Evolutionary conservation across 805 yeast genomes (phyloP).

Genomic region (Gaillardinia entomophila): DNA sequence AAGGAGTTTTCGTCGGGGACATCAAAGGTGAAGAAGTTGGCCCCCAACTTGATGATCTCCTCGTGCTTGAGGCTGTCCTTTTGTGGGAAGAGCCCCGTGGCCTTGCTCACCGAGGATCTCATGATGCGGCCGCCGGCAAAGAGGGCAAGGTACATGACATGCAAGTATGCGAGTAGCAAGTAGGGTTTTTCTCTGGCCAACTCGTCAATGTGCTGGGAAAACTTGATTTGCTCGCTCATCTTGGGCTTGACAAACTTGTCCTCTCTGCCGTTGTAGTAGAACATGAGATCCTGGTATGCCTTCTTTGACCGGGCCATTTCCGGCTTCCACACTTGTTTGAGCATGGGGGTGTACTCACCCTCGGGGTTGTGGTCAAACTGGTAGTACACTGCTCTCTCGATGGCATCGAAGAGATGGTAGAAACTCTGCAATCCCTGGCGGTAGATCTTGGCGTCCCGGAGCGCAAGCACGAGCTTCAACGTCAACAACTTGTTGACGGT

Average conservation of each 20-base stretch:
- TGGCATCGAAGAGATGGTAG: slow-evolving; percentile 62
- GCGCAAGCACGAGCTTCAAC: slow-evolving; percentile 65
- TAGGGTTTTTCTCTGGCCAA: slow-evolving; percentile 60
- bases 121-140: slow-evolving; percentile 82
- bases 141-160: slow-evolving; percentile 76
- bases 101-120: slow-evolving; percentile 58
- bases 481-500: slow-evolving; percentile 64
- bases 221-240: slow-evolving; percentile 56
- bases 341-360: slow-evolving; percentile 39
- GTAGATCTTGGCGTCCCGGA: slow-evolving; percentile 69
- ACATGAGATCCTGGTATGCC: slow-evolving; percentile 57
- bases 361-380: slow-evolving; percentile 34
- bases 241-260: slow-evolving; percentile 55
- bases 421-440: slow-evolving; percentile 76
- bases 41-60: slow-evolving; percentile 56
- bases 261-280: slow-evolving; percentile 53
- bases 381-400: slow-evolving; percentile 46
- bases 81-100: slow-evolving; percentile 72
- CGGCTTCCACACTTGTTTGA: slow-evolving; percentile 62
- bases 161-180: slow-evolving; percentile 72
- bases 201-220: slow-evolving; percentile 52
- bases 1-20: slow-evolving; percentile 61
- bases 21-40: slow-evolving; percentile 63
- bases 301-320: slow-evolving; percentile 58
- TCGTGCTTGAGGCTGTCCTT: slow-evolving; percentile 60